Base-by-base conservation (phyloP, 192 early-diverging fungal species). In the Coemansia sp. region DNA sequence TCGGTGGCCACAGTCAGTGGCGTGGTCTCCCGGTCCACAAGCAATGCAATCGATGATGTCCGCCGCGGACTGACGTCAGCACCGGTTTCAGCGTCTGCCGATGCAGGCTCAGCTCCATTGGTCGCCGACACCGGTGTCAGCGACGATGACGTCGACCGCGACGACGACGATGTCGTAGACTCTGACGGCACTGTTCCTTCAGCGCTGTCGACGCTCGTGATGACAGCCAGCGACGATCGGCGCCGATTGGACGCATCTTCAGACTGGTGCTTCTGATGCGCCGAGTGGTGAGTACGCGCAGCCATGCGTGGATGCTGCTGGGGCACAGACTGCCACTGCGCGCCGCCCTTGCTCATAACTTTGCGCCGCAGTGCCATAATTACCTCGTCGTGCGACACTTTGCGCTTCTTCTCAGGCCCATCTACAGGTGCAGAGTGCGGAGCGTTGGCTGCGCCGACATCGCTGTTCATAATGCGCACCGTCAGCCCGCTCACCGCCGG, bases 311-410 rank as follows among this genome's bases (percentile, higher is more conserved):
- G 41, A 4, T 57, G 64, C 39, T 64, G 64, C 55, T 65, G 64
- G 41, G 41, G 41, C 41, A 45, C 41, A 45, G 41, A 45, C 27
- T 53, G 52, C 64, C 52, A 59, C 29, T 56, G 38, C 21, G 39
- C 58, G 38, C 54, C 48, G 31, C 58, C 54, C 25, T 81, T 81
- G 59, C 68, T 56, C 78, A 81, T 75, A 10, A 82, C 75, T 45
- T 82, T 82, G 71, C 75, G 80, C n/a, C 80, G 67, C 61, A 82
- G 63, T 19, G 80, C 80, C 69, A 68, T 77, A 26, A 82, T 76
- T 0, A 82, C 80, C 29, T 82, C 80, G 41, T 82, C 80, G 29
- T 82, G 80, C 61, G 74, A 77, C 19, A 82, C 67, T 55, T 65
- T 73, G 49, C 80, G 80, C 57, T 77, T 77, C 19, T 54, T 64